A percentile compares a stretch with the other conserved stretches of the same genome.
Evolutionary conservation across 169 alveolate genomes (phyloP).

Genomic region (Plasmodium malariae): DNA sequence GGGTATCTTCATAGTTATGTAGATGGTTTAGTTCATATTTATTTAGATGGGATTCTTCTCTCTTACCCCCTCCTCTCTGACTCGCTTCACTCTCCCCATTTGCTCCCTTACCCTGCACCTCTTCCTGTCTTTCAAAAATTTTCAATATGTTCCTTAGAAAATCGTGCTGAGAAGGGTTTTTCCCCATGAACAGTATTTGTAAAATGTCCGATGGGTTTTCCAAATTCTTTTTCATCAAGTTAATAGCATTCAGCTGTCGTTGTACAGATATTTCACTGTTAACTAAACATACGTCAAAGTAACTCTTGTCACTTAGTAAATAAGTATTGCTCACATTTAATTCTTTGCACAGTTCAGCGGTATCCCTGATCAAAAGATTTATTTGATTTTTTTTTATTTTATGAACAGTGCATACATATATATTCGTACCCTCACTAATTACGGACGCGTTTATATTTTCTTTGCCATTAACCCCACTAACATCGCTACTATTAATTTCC

Average conservation of each 20-base stretch:
- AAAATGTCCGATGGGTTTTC: conserved; percentile 39
- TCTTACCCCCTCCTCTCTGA: not conserved
- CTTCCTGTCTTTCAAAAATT: not conserved
- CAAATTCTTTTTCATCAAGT: conserved; percentile 27
- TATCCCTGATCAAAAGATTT: conserved; percentile 11
- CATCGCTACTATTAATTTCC: not conserved
- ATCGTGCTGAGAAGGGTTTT: conserved; percentile 21
- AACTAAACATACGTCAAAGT: conserved; percentile 54
- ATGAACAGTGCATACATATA: conserved; percentile 61
- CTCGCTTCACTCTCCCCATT: not conserved
- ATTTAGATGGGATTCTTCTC: no score
- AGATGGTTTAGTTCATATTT: no score
- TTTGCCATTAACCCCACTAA: not conserved
- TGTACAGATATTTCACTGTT: conserved; percentile 43
- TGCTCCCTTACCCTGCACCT: not conserved
- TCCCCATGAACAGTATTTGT: conserved; percentile 29
- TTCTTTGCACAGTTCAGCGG: conserved; percentile 40
- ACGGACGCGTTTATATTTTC: not conserved
- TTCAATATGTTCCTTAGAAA: conserved; percentile 1
- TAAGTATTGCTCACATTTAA: conserved; percentile 16
- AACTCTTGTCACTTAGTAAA: conserved; percentile 24
- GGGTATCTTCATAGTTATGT: no score
- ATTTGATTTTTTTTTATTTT: conserved; percentile 67
- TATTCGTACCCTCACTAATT: conserved; percentile 9
- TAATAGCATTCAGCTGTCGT: conserved; percentile 51